These are phyloP conservation scores for Andalucia godoyi DNA, from an alignment of 78 protist genomes.

Conservation along the genomic window DNA sequence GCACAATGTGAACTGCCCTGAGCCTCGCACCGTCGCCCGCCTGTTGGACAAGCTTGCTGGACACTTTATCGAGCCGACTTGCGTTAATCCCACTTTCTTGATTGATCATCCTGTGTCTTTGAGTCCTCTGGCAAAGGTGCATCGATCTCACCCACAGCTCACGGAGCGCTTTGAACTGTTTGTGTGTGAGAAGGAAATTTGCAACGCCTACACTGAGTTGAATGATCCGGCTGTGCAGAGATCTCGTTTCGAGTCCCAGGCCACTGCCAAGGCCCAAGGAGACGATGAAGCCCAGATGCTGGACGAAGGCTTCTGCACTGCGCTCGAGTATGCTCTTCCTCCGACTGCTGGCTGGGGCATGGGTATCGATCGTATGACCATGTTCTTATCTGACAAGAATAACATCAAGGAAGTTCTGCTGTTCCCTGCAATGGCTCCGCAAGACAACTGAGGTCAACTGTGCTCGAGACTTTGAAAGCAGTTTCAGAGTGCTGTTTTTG, in stretches of 20 bases:
- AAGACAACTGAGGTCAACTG: neutral
- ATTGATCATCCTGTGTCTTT: constrained; percentile 95
- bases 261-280: constrained; percentile 37
- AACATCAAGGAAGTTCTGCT: constrained; percentile 97
- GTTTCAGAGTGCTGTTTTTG: no score
- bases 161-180: constrained; percentile 99
- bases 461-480: no score
- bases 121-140: constrained; percentile 98
- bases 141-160: constrained; percentile 60
- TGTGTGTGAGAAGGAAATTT: constrained; percentile 72
- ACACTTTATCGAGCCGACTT: constrained; percentile 78
- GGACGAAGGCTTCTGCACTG: constrained; percentile 87
- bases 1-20: constrained; percentile 63
- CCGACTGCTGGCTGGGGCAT: constrained; percentile 99
- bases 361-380: constrained; percentile 97
- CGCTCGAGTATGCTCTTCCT: constrained; percentile 97
- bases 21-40: constrained; percentile 94
- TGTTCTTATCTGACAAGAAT: constrained; percentile 84
- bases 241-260: constrained; percentile 90
- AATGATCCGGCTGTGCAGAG: constrained; percentile 98
- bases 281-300: constrained; percentile 88
- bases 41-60: constrained; percentile 94
- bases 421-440: constrained; percentile 99
- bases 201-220: constrained; percentile 99
- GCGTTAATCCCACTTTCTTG: constrained; percentile 95